These are phyloP conservation scores for Barnettozyma salicaria DNA, from an alignment of 805 yeast genomes.

Conservation along the genomic window DNA sequence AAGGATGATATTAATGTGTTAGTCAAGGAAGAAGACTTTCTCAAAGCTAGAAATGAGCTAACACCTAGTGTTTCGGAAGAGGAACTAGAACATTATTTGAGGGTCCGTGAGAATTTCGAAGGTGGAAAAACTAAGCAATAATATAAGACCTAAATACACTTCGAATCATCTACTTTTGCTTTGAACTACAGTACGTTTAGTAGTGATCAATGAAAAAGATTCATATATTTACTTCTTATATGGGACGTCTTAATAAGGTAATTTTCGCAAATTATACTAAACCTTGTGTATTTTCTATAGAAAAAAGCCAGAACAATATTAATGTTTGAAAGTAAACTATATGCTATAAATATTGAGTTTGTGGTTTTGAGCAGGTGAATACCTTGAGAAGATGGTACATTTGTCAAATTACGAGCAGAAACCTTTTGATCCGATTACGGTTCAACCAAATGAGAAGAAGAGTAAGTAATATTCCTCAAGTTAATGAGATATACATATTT, in stretches of 20 bases:
- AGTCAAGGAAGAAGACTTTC: slow-evolving; percentile 69
- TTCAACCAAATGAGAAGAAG: slow-evolving; percentile 48
- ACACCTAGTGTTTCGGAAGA: slow-evolving; percentile 84
- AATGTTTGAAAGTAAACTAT: slow-evolving; percentile 4
- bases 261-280: too few species aligned
- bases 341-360: too few species aligned
- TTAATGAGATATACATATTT: not conserved
- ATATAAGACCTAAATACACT: not conserved
- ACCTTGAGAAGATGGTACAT: not conserved
- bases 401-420: slow-evolving; percentile 31
- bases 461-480: slow-evolving; percentile 21
- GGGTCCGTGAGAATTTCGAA: slow-evolving; percentile 78
- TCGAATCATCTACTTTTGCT: too few species aligned
- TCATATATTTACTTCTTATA: too few species aligned
- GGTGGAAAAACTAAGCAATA: slow-evolving; percentile 36
- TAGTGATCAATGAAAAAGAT: too few species aligned
- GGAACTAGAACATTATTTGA: slow-evolving; percentile 75
- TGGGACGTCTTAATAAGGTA: too few species aligned
- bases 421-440: slow-evolving; percentile 59
- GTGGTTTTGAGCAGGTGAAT: not conserved
- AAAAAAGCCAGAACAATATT: slow-evolving; percentile 11
- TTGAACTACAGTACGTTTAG: too few species aligned
- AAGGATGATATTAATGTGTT: slow-evolving; percentile 59
- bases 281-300: too few species aligned
- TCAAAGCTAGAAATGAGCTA: slow-evolving; percentile 64